Evolutionary conservation across 2,329 filamentous ascomycete genomes (phyloP), one percentile per base, ranked within the genome.

Genomic region (Colletotrichum sublineola): DNA sequence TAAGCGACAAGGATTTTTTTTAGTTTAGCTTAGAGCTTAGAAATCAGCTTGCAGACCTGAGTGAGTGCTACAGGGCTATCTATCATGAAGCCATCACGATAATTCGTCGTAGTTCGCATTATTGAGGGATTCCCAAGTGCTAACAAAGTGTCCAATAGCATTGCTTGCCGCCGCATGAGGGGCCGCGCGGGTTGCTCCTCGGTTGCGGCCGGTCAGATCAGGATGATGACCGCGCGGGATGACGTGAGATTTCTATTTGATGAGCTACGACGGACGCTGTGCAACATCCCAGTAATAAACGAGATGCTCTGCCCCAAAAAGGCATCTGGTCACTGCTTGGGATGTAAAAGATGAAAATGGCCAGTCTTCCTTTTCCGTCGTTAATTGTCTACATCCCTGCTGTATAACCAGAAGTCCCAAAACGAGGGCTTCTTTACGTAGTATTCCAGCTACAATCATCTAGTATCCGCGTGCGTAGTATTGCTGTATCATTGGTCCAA

Each of bases 401-500:
- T 6, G 7, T 24, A 2, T 44, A 24, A 18, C n/a, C 38, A 18
- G 31, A 7, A 53, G 63, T 60, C 52, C 38, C 36, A 36, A 46
- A 7, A 7, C 29, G 52, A 6, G 14, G n/a, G 7, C 48, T 48
- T 40, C 40, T 57, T 24, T 57, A 24, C 24, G 24, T 24, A 24
- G 24, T 24, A 24, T 20, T 31, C n/a, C 38, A 50, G 20, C n/a
- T 20, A 33, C 42, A 44, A 33, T 7, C 8, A 14, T n/a, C 1
- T 33, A 11, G 48, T 53, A 55, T 24, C 50, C 50, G 46, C 62
- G 50, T 56, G 62, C 20, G 50, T 46, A 44, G 8, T 29, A 56
- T 56, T 64, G 36, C 50, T 3, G 50, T 18, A 40, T 56, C 29
- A 64, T 56, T 64, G 62, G 62, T 40, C 62, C 29, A 12, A 9